Evolutionary conservation across 2,329 filamentous ascomycete genomes (phyloP).

Genomic region (Aspergillus tubingensis): DNA sequence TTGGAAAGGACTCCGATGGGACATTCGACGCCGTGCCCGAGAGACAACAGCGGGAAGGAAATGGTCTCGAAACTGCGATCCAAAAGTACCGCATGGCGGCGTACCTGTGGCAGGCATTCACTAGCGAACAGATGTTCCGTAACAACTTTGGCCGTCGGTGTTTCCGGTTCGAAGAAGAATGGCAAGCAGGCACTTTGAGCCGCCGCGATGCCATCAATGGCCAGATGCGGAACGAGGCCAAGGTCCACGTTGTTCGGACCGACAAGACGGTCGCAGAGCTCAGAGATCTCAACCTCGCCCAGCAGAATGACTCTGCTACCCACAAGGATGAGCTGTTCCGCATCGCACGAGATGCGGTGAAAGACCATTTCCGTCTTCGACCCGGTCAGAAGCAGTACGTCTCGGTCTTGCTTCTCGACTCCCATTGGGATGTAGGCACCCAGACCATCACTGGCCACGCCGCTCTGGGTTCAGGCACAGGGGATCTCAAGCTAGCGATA

Average conservation of each 20-base stretch:
- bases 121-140: conserved; percentile 91
- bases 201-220: conserved; percentile 70
- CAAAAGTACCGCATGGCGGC: conserved; percentile 93
- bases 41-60: conserved; percentile 75
- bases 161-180: conserved; percentile 93
- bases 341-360: conserved; percentile 76
- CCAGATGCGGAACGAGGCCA: conserved; percentile 85
- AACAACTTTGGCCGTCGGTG: conserved; percentile 81
- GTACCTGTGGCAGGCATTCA: conserved; percentile 96
- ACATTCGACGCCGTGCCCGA: conserved; percentile 82
- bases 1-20: conserved; percentile 83
- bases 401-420: conserved; percentile 80
- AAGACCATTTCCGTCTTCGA: conserved; percentile 70
- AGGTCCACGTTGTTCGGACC: conserved; percentile 79
- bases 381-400: conserved; percentile 85
- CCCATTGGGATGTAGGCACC: conserved; percentile 76
- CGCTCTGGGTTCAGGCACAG: conserved; percentile 72
- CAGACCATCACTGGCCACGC: conserved; percentile 78
- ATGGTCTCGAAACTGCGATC: conserved; percentile 75
- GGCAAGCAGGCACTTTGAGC: conserved; percentile 80
- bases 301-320: conserved; percentile 71
- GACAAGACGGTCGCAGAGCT: conserved; percentile 85
- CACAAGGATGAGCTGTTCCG: conserved; percentile 73
- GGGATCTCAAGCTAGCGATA: conserved; percentile 78
- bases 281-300: conserved; percentile 72